Evolutionary conservation across 306 rosid species (phyloP).

Genomic region (Rosa chinensis): DNA sequence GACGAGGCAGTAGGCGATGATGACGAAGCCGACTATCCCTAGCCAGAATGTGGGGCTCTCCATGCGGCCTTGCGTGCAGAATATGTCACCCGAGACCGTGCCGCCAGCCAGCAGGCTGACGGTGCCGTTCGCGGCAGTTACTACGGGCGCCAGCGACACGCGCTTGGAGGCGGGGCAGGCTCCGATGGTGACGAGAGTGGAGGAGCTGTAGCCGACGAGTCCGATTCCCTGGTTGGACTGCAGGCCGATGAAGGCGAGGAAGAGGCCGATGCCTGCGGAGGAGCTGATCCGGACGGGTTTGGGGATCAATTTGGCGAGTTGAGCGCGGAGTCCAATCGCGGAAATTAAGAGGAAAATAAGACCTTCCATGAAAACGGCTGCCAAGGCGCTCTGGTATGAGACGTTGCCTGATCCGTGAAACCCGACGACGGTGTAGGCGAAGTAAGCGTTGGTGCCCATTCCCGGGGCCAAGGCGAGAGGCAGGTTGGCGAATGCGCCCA

Average conservation of each 20-base stretch:
- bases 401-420: slow-evolving; percentile 91
- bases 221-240: slow-evolving; percentile 89
- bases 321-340: slow-evolving; percentile 72
- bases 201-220: slow-evolving; percentile 65
- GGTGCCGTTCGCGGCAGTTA: slow-evolving; percentile 59
- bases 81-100: slow-evolving; percentile 53
- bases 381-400: slow-evolving; percentile 75
- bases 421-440: slow-evolving; percentile 97
- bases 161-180: slow-evolving; percentile 57
- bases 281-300: slow-evolving; percentile 94
- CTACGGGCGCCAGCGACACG: slow-evolving; percentile 65
- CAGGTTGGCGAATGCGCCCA: slow-evolving; percentile 92
- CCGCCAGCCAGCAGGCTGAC: slow-evolving; percentile 54
- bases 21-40: slow-evolving; percentile 76
- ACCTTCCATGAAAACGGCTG: slow-evolving; percentile 90
- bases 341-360: slow-evolving; percentile 60
- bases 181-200: slow-evolving; percentile 69
- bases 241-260: slow-evolving; percentile 85
- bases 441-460: slow-evolving; percentile 95
- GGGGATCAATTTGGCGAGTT: slow-evolving; percentile 77
- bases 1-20: slow-evolving; percentile 71
- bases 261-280: slow-evolving; percentile 95
- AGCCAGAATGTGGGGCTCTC: slow-evolving; percentile 96
- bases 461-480: slow-evolving; percentile 95
- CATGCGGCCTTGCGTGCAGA: slow-evolving; percentile 64